These are phyloP conservation scores for Chernovozyma aurita DNA, from an alignment of 1,139 yeast genomes.

Conservation along the genomic window DNA sequence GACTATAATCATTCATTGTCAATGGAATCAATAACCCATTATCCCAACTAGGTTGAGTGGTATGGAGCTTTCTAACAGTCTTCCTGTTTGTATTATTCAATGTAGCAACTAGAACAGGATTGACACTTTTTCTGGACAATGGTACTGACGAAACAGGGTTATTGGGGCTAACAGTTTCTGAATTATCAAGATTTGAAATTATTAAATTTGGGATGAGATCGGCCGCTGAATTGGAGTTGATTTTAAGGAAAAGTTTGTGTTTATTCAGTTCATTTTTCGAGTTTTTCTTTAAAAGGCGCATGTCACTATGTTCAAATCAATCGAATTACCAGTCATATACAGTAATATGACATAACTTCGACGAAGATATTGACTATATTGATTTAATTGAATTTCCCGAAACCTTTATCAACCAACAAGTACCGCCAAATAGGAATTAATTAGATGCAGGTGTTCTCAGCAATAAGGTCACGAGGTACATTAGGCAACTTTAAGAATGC, in stretches of 20 bases:
- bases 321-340: too few relatives aligned
- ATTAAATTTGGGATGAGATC: conserved; percentile 24
- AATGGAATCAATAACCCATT: conserved; percentile 32
- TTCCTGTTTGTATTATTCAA: conserved; percentile 27
- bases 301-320: background rate
- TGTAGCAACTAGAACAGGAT: conserved; percentile 34
- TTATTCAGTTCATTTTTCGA: conserved; percentile 2
- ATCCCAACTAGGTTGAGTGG: conserved; percentile 46
- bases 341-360: too few relatives aligned
- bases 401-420: too few relatives aligned
- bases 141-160: background rate
- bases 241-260: conserved; percentile 21
- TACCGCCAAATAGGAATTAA: too few relatives aligned
- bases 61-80: conserved; percentile 32
- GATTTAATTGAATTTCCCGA: too few relatives aligned
- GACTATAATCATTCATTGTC: conserved; percentile 22
- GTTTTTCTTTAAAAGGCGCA: conserved; percentile 1
- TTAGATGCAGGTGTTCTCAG: too few relatives aligned
- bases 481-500: too few relatives aligned
- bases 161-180: background rate
- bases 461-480: too few relatives aligned
- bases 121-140: conserved; percentile 11
- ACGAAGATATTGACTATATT: too few relatives aligned
- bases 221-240: conserved; percentile 38
- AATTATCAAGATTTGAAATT: background rate